phyloP scores from a whole-genome alignment of 2,329 filamentous ascomycete species.

The Clarireedia hainanense region DNA sequence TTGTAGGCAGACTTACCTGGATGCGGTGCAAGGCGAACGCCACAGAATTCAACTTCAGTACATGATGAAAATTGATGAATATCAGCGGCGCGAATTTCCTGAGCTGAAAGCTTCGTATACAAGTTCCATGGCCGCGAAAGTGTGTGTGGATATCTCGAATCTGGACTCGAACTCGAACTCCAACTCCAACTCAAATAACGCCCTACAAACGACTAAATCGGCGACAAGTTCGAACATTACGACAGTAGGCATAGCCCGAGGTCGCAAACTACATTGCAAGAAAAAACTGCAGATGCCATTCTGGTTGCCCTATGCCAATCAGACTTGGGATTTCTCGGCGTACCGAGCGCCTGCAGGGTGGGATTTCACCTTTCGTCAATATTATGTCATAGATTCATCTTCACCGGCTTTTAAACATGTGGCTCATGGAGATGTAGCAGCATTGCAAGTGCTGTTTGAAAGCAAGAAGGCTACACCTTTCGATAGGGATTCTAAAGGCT shows the following conservation, averaged over 20 bases:
- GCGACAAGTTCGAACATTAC: not conserved
- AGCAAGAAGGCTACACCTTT: not conserved
- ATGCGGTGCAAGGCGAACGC: not conserved
- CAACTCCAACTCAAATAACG: no score
- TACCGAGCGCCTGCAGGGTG: not conserved
- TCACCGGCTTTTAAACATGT: not conserved
- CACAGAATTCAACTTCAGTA: not conserved
- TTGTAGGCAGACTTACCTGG: not conserved
- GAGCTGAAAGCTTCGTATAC: not conserved
- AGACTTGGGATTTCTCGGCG: not conserved
- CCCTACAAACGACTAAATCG: not conserved
- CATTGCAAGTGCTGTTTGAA: not conserved
- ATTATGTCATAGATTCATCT: not conserved
- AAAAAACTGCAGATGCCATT: not conserved
- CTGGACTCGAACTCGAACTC: no score
- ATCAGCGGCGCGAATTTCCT: not conserved
- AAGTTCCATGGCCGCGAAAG: not conserved
- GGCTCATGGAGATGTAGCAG: not conserved
- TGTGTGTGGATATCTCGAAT: no score
- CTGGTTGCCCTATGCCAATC: not conserved
- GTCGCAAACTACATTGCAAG: not conserved
- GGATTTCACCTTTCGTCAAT: not conserved
- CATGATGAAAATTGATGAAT: not conserved
- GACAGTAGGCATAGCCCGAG: no score
- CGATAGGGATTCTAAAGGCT: fast-evolving